Conservation (phyloP, 1,284 basidiomycete genomes). For the Ganoderma lucidum region DNA sequence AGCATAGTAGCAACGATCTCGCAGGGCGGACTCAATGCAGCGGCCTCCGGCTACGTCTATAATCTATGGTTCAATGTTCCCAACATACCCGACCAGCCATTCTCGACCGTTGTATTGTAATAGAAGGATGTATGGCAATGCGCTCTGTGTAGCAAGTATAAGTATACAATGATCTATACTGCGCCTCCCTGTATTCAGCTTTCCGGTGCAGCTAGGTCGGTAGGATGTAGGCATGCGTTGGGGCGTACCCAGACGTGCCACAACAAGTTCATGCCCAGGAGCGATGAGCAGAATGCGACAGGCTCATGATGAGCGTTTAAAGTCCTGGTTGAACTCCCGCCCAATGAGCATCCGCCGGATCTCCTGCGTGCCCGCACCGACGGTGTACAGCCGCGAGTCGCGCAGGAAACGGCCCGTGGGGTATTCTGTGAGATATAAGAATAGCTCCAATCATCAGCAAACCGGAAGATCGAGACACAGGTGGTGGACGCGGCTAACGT, state of each 20-base stretch:
- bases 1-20: too few species aligned
- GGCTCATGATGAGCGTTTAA: slow-evolving; percentile 42
- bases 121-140: neutral
- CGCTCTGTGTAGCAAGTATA: neutral
- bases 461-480: neutral
- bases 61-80: too few species aligned
- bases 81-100: neutral
- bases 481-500: slow-evolving; percentile 29
- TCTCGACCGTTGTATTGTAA: neutral
- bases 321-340: slow-evolving; percentile 85
- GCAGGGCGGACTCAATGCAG: too few species aligned
- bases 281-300: neutral
- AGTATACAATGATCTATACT: neutral
- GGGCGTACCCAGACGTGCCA: neutral
- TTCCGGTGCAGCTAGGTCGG: neutral
- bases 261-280: neutral
- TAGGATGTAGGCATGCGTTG: neutral
- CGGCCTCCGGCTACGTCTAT: too few species aligned
- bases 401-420: slow-evolving; percentile 87
- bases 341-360: slow-evolving; percentile 92
- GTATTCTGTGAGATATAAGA: slow-evolving; percentile 68
- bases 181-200: neutral
- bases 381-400: slow-evolving; percentile 87
- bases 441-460: neutral
- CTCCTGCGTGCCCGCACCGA: slow-evolving; percentile 93